Evolutionary conservation across 306 rosid genomes (phyloP).

Genomic region (Rosa persica): DNA sequence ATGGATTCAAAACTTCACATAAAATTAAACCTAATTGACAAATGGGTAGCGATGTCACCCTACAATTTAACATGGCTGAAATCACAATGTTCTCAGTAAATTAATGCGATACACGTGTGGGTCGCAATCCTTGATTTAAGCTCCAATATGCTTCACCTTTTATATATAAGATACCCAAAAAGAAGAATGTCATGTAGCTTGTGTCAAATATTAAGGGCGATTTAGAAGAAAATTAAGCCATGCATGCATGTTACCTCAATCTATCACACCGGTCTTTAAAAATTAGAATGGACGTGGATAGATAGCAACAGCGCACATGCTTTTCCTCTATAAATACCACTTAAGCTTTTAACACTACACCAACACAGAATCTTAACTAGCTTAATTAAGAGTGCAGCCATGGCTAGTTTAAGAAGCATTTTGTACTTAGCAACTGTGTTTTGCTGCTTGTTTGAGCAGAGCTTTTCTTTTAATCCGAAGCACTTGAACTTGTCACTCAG

Average conservation of each 20-base stretch:
- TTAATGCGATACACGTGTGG: constrained; percentile 1
- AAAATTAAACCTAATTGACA: background rate
- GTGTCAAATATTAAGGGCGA: background rate
- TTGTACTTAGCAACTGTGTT: constrained; percentile 11
- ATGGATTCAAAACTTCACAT: background rate
- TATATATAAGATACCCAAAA: background rate
- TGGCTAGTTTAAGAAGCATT: background rate
- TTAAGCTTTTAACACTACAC: background rate
- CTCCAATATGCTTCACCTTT: background rate
- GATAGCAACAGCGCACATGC: constrained; percentile 1
- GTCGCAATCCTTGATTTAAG: background rate
- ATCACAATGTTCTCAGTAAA: background rate
- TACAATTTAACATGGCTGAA: background rate
- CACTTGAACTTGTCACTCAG: constrained; percentile 27
- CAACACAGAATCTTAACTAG: background rate
- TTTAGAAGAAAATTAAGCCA: background rate
- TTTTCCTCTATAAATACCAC: constrained; percentile 20
- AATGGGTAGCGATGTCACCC: background rate
- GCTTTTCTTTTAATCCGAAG: constrained; percentile 25
- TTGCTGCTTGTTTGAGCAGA: constrained; percentile 25
- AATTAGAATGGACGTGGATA: background rate
- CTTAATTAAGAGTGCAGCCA: background rate
- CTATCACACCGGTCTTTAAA: background rate
- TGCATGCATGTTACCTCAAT: background rate
- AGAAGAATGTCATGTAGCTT: background rate